Evolutionary conservation across 306 rosid genomes (phyloP), one percentile per base, ranked within the genome.

Genomic region (Lathyrus tuberosus): DNA sequence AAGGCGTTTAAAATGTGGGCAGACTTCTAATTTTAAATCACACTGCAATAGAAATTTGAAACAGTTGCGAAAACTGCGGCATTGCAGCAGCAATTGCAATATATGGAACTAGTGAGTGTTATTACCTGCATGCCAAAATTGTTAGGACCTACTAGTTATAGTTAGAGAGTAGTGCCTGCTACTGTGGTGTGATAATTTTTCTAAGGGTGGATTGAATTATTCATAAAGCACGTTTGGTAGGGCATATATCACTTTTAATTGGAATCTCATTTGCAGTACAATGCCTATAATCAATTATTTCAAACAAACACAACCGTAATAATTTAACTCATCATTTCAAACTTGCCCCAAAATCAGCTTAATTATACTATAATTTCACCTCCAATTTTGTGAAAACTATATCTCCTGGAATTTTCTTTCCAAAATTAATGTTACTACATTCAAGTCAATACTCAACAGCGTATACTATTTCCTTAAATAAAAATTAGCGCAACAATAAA

Each of bases 161-260:
- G 37, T 22, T 17, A 33, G 31, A 68, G 18, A 40, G n/a, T 56
- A 26, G 33, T 48, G 18, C 41, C 48, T 20, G 2, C 22, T 62
- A 63, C 14, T 13, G 41, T 49, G 48, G 18, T 10, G 38, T 31
- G 68, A 42, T 48, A 40, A 28, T 41, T 69, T 58, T 8, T 17
- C 9, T 12, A n/a, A 64, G 41, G 48, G 38, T 60, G 2, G 46
- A 20, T 48, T 20, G 63, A 75, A 35, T 35, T 7, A 35, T 67
- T 67, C 69, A 65, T 69, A 30, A 62, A 72, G 59, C 64, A 38
- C 35, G 43, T 67, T 59, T 44, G 53, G 76, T 75, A 80, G 84
- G 71, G 51, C 84, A 76, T 51, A 6, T 20, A 60, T 42, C 64
- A 31, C 22, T 57, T 44, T 64, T 57, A 65, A 70, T 70, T 48